Conservation (phyloP, 2,329 filamentous ascomycete genomes). For the Didymella pinodella region DNA sequence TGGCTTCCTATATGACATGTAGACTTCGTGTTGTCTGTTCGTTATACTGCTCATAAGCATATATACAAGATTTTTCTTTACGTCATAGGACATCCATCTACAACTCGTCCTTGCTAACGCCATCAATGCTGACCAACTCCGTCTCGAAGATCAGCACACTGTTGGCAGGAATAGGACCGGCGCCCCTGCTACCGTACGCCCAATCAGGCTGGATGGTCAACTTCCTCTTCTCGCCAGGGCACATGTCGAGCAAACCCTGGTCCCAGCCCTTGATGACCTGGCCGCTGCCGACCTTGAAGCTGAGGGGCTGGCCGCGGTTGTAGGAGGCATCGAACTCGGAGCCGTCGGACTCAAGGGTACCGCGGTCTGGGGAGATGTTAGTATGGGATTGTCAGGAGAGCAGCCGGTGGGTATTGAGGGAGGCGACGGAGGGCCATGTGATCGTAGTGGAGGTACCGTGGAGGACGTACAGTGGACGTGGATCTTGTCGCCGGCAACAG, state of each 20-base stretch:
- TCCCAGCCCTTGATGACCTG: constrained; percentile 98
- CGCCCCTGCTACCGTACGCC: constrained; percentile 78
- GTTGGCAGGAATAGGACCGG: constrained; percentile 86
- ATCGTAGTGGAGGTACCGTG: not conserved
- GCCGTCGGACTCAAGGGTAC: constrained; percentile 77
- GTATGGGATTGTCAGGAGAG: not conserved
- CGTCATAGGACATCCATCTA: constrained; percentile 25
- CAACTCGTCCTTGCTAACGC: constrained; percentile 63
- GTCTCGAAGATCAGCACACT: constrained; percentile 91
- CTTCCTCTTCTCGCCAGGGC: constrained; percentile 90
- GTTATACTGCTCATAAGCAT: not conserved
- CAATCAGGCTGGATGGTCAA: constrained; percentile 89
- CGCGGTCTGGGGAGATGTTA: constrained; percentile 66
- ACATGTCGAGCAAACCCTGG: constrained; percentile 91
- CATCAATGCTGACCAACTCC: constrained; percentile 83
- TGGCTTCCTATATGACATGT: not conserved
- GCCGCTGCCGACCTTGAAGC: constrained; percentile 81
- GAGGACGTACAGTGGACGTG: constrained; percentile 68
- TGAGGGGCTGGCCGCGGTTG: constrained; percentile 78
- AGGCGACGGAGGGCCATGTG: not conserved
- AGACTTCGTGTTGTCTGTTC: not conserved
- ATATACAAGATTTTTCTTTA: not conserved
- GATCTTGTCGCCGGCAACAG: constrained; percentile 73
- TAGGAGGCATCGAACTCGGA: constrained; percentile 65
- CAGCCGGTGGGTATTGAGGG: not conserved